A percentile compares a stretch with the other conserved stretches of the same genome.
Conservation (phyloP, 345 rosid genomes). For the Atalantia buxifolia region DNA sequence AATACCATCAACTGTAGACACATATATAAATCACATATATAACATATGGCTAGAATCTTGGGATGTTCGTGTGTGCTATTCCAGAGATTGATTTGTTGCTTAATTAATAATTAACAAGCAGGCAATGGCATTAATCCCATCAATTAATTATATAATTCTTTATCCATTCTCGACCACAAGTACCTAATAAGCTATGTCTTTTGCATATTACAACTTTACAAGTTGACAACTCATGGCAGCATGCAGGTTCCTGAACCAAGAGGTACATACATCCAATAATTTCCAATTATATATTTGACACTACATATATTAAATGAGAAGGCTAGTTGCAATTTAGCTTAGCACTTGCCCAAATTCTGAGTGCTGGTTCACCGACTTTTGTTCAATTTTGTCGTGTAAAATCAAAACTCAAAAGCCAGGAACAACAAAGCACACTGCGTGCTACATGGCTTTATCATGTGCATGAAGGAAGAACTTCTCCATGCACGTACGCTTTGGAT, state of each 20-base stretch:
- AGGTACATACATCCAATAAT: no score
- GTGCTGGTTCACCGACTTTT: constrained; percentile 13
- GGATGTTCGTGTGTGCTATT: constrained; percentile 8
- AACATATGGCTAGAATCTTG: constrained; percentile 31
- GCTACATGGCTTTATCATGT: constrained; percentile 24
- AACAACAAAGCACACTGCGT: not conserved
- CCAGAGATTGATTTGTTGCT: constrained; percentile 32
- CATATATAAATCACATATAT: not conserved
- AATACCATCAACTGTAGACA: constrained; percentile 11
- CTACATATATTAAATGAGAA: no score
- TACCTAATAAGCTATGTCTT: not conserved
- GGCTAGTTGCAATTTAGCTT: not conserved
- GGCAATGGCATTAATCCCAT: constrained; percentile 6
- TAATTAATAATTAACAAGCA: constrained; percentile 9
- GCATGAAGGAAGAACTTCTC: not conserved
- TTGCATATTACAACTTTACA: no score
- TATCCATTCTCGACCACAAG: not conserved
- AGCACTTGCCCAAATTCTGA: not conserved
- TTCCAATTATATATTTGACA: no score
- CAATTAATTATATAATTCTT: not conserved
- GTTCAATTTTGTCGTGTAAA: not conserved
- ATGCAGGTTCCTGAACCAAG: no score
- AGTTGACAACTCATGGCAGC: not conserved
- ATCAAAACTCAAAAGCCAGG: not conserved
- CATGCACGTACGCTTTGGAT: not conserved